These are phyloP conservation scores for Nakazawaea populi DNA, from an alignment of 805 yeast species.

Conservation along the genomic window DNA sequence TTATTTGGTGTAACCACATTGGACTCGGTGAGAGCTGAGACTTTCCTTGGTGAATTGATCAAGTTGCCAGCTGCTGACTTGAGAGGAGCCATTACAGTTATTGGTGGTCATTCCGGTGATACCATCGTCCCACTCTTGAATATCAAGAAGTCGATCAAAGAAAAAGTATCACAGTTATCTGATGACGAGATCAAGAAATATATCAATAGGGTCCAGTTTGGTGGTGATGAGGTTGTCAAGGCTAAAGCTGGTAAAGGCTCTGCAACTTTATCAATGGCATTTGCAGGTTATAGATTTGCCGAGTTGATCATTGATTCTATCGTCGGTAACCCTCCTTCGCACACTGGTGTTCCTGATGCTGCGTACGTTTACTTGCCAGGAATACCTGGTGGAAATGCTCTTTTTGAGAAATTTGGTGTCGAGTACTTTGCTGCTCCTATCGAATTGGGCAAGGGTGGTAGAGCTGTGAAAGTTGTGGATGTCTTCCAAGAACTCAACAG, in stretches of 20 bases:
- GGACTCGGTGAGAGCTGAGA: conserved; percentile 51
- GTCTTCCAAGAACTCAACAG: neutral
- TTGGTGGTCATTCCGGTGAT: conserved; percentile 55
- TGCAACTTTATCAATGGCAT: conserved; percentile 94
- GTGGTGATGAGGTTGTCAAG: conserved; percentile 95
- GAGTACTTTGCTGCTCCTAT: conserved; percentile 47
- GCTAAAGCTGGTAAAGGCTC: conserved; percentile 95
- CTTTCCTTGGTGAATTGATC: conserved; percentile 35
- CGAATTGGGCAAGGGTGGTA: conserved; percentile 25
- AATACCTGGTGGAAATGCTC: conserved; percentile 38
- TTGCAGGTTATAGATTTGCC: conserved; percentile 82
- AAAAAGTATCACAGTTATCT: conserved; percentile 31
- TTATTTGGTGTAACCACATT: conserved; percentile 57
- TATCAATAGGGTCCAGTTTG: conserved; percentile 36
- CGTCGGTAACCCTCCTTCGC: conserved; percentile 19
- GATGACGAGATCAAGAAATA: conserved; percentile 34
- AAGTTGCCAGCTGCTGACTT: conserved; percentile 20
- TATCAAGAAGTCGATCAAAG: conserved; percentile 26
- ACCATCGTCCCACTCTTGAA: conserved; percentile 46
- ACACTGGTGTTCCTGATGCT: conserved; percentile 30
- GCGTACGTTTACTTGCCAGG: conserved; percentile 52
- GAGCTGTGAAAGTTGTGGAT: conserved; percentile 21
- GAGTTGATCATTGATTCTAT: conserved; percentile 37
- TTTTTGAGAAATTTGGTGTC: conserved; percentile 32
- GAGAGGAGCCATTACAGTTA: conserved; percentile 40